Conservation (phyloP, 345 rosid genomes). For the Rhodamnia argentea region DNA sequence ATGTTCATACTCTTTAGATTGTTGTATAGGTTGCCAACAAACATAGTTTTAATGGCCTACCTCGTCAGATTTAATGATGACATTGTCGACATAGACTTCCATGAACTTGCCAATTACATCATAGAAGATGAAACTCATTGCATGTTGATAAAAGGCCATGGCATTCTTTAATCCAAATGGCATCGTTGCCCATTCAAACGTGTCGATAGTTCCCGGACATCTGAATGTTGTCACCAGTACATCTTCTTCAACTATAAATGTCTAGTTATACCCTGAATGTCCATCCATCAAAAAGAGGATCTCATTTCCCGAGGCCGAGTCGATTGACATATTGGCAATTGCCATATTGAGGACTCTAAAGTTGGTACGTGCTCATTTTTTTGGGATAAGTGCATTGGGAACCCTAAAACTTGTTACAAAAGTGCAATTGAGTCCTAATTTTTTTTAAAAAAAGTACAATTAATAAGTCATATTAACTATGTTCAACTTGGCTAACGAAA, state of each 20-base stretch:
- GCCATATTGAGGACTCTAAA: background rate
- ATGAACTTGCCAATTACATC: background rate
- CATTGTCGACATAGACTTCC: background rate
- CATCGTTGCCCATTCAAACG: background rate
- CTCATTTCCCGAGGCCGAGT: background rate
- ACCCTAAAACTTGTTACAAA: background rate
- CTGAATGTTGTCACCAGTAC: background rate
- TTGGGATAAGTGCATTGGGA: background rate
- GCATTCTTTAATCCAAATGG: background rate
- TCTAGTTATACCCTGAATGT: background rate
- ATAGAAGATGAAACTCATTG: background rate
- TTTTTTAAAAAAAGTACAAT: background rate
- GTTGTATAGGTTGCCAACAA: too few species aligned
- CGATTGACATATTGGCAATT: background rate
- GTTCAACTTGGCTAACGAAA: too few species aligned
- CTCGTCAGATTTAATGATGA: background rate
- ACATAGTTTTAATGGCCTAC: background rate
- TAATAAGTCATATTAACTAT: background rate
- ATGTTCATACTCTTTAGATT: too few species aligned
- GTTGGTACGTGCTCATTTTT: too few species aligned
- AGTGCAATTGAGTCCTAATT: fast-evolving
- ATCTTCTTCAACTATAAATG: background rate
- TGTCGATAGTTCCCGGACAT: background rate
- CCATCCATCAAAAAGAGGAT: background rate
- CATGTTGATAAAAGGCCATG: background rate